Evolutionary conservation across 129 eudicot genomes (phyloP).

Genomic region (Lactuca saligna): DNA sequence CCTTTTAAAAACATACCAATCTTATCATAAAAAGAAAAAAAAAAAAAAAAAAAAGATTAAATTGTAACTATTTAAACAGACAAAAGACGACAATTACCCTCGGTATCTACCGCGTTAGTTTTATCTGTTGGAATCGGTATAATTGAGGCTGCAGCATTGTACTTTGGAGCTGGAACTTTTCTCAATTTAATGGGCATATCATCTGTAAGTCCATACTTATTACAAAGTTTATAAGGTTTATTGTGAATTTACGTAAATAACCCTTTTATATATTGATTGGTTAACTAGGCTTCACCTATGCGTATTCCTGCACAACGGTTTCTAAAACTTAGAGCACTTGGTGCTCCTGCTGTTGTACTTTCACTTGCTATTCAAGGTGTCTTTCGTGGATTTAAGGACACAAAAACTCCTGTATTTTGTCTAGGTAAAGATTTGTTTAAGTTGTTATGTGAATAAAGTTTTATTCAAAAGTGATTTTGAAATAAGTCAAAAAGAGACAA

Average conservation of each 20-base stretch:
- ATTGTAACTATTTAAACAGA: conserved; percentile 20
- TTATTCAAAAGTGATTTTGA: background rate
- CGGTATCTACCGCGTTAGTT: conserved; percentile 64
- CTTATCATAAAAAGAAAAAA: background rate
- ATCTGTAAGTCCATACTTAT: conserved; percentile 36
- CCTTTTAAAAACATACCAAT: background rate
- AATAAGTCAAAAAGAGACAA: background rate
- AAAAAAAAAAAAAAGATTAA: conserved; percentile 1
- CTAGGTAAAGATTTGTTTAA: conserved; percentile 44
- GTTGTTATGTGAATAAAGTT: background rate
- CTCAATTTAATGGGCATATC: conserved; percentile 67
- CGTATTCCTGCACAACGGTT: conserved; percentile 55
- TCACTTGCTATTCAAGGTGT: conserved; percentile 64
- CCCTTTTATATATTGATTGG: conserved; percentile 3
- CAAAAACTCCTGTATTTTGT: conserved; percentile 60
- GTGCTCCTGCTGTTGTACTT: conserved; percentile 70
- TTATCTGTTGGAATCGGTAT: conserved; percentile 58
- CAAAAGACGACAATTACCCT: conserved; percentile 51
- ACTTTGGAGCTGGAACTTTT: conserved; percentile 58
- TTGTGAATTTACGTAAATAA: background rate
- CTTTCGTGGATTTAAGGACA: conserved; percentile 72
- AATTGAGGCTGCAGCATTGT: conserved; percentile 56
- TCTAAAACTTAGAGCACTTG: conserved; percentile 71
- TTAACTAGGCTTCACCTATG: conserved; percentile 58
- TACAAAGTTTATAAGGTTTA: conserved; percentile 3